A percentile compares a stretch with the other conserved stretches of the same genome.
phyloP scores from a whole-genome alignment of 2,329 filamentous ascomycete species.

The Xylaria sp. region DNA sequence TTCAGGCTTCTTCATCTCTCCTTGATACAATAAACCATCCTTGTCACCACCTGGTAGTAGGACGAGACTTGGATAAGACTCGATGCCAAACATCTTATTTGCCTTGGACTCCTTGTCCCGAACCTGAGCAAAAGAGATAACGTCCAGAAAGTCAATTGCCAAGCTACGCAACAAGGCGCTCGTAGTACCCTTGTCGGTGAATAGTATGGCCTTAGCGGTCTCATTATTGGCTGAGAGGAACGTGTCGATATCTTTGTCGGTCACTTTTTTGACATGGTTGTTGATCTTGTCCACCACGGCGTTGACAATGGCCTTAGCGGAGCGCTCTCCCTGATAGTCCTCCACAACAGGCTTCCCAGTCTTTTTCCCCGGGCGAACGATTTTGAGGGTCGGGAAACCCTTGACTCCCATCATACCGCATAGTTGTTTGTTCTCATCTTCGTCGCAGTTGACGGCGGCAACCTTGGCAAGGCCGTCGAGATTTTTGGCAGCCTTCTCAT shows the following conservation, averaged over 20 bases:
- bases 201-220: constrained; percentile 85
- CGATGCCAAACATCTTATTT: constrained; percentile 78
- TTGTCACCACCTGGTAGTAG: constrained; percentile 78
- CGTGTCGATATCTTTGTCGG: constrained; percentile 79
- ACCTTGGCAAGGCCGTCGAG: constrained; percentile 94
- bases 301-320: constrained; percentile 87
- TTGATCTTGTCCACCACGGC: constrained; percentile 88
- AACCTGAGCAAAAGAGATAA: constrained; percentile 83
- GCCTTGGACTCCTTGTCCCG: constrained; percentile 80
- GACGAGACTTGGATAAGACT: constrained; percentile 82
- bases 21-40: constrained; percentile 78
- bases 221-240: constrained; percentile 77
- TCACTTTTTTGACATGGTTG: constrained; percentile 86
- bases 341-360: constrained; percentile 79
- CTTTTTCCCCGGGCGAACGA: constrained; percentile 80
- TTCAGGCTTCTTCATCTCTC: constrained; percentile 84
- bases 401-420: constrained; percentile 88
- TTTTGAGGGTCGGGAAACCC: constrained; percentile 96
- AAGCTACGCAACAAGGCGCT: constrained; percentile 84
- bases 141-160: constrained; percentile 89
- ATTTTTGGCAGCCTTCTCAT: constrained; percentile 91
- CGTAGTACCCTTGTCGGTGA: constrained; percentile 91
- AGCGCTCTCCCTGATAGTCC: constrained; percentile 87
- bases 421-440: constrained; percentile 88
- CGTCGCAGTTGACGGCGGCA: constrained; percentile 93